A percentile compares a stretch with the other conserved stretches of the same genome.
These are phyloP conservation scores for Candida anglica DNA, from an alignment of 805 yeast species.

Conservation along the genomic window DNA sequence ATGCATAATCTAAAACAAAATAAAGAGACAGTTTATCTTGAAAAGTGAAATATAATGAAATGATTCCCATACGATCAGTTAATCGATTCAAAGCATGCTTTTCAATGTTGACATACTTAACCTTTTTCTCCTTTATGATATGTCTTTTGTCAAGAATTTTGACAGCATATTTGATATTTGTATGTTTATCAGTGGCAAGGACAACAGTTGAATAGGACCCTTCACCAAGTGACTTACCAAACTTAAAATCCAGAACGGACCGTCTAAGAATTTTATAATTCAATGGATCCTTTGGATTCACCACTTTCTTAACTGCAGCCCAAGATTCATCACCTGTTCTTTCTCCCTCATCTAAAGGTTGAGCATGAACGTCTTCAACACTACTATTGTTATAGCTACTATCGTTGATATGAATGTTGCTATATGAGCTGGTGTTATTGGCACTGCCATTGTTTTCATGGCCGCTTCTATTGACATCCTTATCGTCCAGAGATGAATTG, in stretches of 20 bases:
- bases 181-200: constrained; percentile 45
- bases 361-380: background rate
- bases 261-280: constrained; percentile 25
- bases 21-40: constrained; percentile 73
- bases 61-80: constrained; percentile 56
- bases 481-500: too few species aligned
- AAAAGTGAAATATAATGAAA: constrained; percentile 70
- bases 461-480: too few species aligned
- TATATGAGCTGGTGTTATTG: too few species aligned
- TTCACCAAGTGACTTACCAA: constrained; percentile 40
- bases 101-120: constrained; percentile 79
- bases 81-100: constrained; percentile 74
- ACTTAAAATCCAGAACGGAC: constrained; percentile 37
- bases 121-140: constrained; percentile 76
- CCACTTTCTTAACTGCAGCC: constrained; percentile 26
- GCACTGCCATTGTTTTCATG: too few species aligned
- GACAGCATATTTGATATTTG: constrained; percentile 64
- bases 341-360: constrained; percentile 3
- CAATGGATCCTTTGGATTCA: constrained; percentile 10
- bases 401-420: too few species aligned
- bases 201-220: constrained; percentile 45
- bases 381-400: too few species aligned
- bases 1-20: constrained; percentile 74
- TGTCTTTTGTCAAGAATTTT: constrained; percentile 75
- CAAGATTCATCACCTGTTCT: constrained; percentile 2